Percentiles rank a stretch among this genome's conserved stretches.
These are phyloP conservation scores for Hirsutella minnesotensis DNA, from an alignment of 2,329 filamentous ascomycete species.

Conservation along the genomic window DNA sequence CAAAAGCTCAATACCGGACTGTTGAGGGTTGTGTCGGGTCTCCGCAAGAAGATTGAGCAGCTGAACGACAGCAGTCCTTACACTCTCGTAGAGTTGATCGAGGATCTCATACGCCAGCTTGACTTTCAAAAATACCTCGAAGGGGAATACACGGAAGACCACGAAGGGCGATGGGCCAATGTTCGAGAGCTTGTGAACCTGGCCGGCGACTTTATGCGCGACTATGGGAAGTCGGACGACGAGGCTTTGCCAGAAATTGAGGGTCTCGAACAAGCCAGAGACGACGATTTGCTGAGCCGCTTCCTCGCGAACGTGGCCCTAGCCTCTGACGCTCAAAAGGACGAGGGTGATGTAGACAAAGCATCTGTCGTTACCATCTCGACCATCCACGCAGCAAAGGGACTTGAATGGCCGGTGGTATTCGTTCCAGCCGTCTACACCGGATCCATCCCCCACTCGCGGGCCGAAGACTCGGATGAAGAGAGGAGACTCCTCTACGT, in stretches of 20 bases:
- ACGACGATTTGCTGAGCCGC: slow-evolving; percentile 51
- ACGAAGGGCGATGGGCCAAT: slow-evolving; percentile 75
- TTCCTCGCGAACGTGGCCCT: slow-evolving; percentile 88
- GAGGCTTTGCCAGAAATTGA: slow-evolving; percentile 57
- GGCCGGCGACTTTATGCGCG: slow-evolving; percentile 56
- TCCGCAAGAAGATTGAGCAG: slow-evolving; percentile 17
- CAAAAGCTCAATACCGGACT: slow-evolving; percentile 40
- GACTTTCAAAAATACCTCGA: slow-evolving; percentile 64
- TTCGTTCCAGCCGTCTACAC: slow-evolving; percentile 86
- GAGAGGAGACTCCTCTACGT: slow-evolving; percentile 86
- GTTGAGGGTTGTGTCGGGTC: slow-evolving; percentile 26
- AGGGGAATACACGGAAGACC: slow-evolving; percentile 58
- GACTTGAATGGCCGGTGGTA: slow-evolving; percentile 90
- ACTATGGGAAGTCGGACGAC: slow-evolving; percentile 31
- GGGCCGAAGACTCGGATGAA: slow-evolving; percentile 76
- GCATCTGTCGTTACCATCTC: slow-evolving; percentile 72
- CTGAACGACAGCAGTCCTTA: slow-evolving; percentile 15
- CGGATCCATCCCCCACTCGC: slow-evolving; percentile 80
- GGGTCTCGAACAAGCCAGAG: slow-evolving; percentile 55
- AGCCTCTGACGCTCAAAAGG: slow-evolving; percentile 64
- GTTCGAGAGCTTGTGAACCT: slow-evolving; percentile 78
- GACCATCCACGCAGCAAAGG: slow-evolving; percentile 93
- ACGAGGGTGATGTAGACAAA: slow-evolving; percentile 42
- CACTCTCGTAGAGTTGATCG: slow-evolving; percentile 35
- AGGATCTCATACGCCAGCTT: slow-evolving; percentile 50